phyloP scores from a whole-genome alignment of 2,329 filamentous ascomycete genomes.

The Ophiostoma pallidulum region DNA sequence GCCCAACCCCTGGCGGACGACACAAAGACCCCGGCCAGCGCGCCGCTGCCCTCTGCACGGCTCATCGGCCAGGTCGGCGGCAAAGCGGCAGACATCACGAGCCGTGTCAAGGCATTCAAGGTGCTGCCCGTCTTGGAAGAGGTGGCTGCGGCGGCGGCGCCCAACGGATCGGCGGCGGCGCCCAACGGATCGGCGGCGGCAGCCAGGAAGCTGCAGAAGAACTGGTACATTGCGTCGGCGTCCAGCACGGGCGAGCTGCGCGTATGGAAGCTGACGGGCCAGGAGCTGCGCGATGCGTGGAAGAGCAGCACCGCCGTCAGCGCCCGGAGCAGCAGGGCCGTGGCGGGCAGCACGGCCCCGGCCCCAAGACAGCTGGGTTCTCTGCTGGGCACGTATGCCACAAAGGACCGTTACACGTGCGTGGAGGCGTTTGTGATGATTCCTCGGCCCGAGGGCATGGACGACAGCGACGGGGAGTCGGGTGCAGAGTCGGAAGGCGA shows the following conservation, averaged over 20 bases:
- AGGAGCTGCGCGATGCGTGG: slow-evolving; percentile 27
- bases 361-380: slow-evolving; percentile 42
- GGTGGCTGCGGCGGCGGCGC: slow-evolving; percentile 23
- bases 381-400: slow-evolving; percentile 70
- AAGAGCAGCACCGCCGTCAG: not conserved
- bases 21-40: slow-evolving; percentile 16
- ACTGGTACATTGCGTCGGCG: slow-evolving; percentile 56
- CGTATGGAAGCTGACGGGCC: slow-evolving; percentile 55
- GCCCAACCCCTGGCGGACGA: not conserved
- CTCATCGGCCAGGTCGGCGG: slow-evolving; percentile 73
- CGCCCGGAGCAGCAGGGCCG: slow-evolving; percentile 18
- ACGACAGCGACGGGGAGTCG: slow-evolving; percentile 38
- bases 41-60: slow-evolving; percentile 46
- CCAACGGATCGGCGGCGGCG: no score
- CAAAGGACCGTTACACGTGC: slow-evolving; percentile 82
- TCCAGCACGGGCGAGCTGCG: slow-evolving; percentile 82
- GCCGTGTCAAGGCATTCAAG: slow-evolving; percentile 83
- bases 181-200: no score
- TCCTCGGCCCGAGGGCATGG: slow-evolving; percentile 50
- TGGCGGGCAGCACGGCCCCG: slow-evolving; percentile 20
- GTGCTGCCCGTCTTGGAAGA: slow-evolving; percentile 39
- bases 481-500: slow-evolving; percentile 32
- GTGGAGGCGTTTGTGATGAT: slow-evolving; percentile 80
- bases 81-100: slow-evolving; percentile 52
- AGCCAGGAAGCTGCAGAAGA: slow-evolving; percentile 8